phyloP scores from a whole-genome alignment of 345 rosid genomes.

The Nasturtium officinale region DNA sequence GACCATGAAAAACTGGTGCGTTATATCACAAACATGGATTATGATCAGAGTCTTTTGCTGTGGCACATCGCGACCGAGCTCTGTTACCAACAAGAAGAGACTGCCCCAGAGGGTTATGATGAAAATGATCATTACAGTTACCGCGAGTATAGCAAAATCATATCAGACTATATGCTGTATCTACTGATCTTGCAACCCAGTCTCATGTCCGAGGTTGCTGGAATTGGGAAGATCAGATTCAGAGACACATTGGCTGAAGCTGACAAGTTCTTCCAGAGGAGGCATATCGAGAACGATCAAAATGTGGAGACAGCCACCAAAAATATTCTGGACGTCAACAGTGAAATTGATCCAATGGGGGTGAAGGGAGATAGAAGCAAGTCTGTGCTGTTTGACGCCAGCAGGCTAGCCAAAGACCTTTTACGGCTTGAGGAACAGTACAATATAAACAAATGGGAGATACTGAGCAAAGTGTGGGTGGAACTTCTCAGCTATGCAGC shows the following conservation, averaged over 20 bases:
- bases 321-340: slow-evolving; percentile 30
- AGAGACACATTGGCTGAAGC: slow-evolving; percentile 60
- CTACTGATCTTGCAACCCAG: slow-evolving; percentile 60
- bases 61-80: slow-evolving; percentile 75
- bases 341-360: slow-evolving; percentile 41
- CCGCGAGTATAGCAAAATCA: slow-evolving; percentile 48
- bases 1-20: slow-evolving; percentile 34
- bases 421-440: slow-evolving; percentile 10
- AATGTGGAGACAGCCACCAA: slow-evolving; percentile 30
- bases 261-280: slow-evolving; percentile 44
- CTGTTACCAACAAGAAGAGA: slow-evolving; percentile 39
- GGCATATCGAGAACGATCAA: slow-evolving; percentile 4
- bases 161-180: slow-evolving; percentile 65
- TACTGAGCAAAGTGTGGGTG: slow-evolving; percentile 63
- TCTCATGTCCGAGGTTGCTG: slow-evolving; percentile 57
- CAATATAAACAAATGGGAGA: slow-evolving; percentile 49
- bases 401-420: slow-evolving; percentile 61
- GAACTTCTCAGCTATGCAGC: slow-evolving; percentile 63
- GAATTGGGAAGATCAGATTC: slow-evolving; percentile 57
- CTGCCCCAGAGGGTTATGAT: background rate
- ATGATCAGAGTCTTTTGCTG: slow-evolving; percentile 50
- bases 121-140: background rate
- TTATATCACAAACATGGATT: slow-evolving; percentile 40
- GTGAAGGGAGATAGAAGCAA: slow-evolving; percentile 70
- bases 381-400: slow-evolving; percentile 62